Base-by-base conservation (phyloP, 2,329 filamentous ascomycete genomes). In the Venturia pyrina region DNA sequence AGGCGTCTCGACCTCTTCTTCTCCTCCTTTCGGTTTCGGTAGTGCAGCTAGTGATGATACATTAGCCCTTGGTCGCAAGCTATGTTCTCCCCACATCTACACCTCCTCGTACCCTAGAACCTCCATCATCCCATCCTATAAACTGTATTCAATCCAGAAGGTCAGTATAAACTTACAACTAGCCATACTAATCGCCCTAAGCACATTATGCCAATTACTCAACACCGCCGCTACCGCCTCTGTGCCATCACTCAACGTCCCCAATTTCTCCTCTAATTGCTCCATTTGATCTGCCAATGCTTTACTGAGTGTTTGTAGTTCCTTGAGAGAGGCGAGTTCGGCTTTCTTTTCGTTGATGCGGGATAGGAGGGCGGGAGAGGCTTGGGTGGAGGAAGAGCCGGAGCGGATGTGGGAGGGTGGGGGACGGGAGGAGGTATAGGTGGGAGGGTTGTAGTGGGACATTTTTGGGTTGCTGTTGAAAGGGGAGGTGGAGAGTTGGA, bases 161-260 rank as follows among this genome's bases (percentile, higher is more conserved):
- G 28, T 28, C 28, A 28, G 28, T 28, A 28, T 4, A 24, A 32
- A 60, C 86, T 73, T 82, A 93, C 90, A 83, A 67, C 89, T 93
- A 68, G 91, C 91, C 89, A 95, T 93, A 73, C 89, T 89, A 72
- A 96, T 93, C 53, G 90, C 90, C 69, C 89, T 83, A 67, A 96
- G 82, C 69, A 96, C 90, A 71, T 91, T 93, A 75, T 93, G 89
- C 91, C 91, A 96, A 75, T 95, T 96, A 64, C 88, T 85, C 74
- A 96, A 81, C 28, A 96, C 90, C n/a, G 88, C 84, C 48, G 91
- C 90, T 72, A 96, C 91, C 67, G 89, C 90, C 83, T 95, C 89
- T 40, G 91, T 95, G 17, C 91, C 91, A 71, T 92, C 87, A 0
- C 89, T 90, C 34, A 96, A 77, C 0, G 90, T 96, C 17, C 83